Percentiles rank a stretch among this genome's conserved stretches.
Conservation (phyloP, 2,329 filamentous ascomycete genomes). For the Metarhizium album region DNA sequence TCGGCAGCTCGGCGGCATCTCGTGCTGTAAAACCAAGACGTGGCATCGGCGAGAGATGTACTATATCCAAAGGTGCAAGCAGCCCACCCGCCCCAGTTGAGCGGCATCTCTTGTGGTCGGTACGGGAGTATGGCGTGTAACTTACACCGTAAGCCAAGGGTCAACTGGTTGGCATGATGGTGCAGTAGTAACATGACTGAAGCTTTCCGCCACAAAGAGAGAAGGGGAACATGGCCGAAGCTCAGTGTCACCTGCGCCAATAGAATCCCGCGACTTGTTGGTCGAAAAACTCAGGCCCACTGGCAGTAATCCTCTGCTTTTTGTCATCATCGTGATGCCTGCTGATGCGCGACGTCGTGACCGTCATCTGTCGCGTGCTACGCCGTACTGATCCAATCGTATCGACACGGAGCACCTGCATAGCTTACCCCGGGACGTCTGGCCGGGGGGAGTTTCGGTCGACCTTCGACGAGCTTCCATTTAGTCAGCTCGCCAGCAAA, state of each 20-base stretch:
- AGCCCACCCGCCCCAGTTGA: too few relatives aligned
- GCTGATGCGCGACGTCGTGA: constrained; percentile 10
- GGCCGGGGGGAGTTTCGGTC: not conserved
- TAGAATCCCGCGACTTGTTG: not conserved
- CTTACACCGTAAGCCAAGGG: too few relatives aligned
- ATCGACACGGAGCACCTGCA: too few relatives aligned
- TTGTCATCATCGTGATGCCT: not conserved
- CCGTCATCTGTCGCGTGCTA: too few relatives aligned
- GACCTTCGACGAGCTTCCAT: constrained; percentile 4
- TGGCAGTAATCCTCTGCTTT: not conserved
- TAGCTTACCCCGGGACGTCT: not conserved
- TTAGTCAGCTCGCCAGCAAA: constrained; percentile 2
- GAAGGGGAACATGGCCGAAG: too few relatives aligned
- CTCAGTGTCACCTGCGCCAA: not conserved
- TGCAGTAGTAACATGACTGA: too few relatives aligned
- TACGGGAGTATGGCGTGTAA: not conserved
- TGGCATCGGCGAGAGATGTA: too few relatives aligned
- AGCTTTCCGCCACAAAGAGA: too few relatives aligned
- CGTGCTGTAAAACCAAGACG: too few relatives aligned
- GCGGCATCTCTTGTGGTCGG: not conserved
- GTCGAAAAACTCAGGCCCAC: not conserved
- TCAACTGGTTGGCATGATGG: not conserved
- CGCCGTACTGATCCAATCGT: constrained; percentile 1
- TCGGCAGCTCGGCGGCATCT: too few relatives aligned
- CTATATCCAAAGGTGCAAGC: too few relatives aligned